phyloP scores from a whole-genome alignment of 331 rosid genomes.

The Pyracantha coccinea region DNA sequence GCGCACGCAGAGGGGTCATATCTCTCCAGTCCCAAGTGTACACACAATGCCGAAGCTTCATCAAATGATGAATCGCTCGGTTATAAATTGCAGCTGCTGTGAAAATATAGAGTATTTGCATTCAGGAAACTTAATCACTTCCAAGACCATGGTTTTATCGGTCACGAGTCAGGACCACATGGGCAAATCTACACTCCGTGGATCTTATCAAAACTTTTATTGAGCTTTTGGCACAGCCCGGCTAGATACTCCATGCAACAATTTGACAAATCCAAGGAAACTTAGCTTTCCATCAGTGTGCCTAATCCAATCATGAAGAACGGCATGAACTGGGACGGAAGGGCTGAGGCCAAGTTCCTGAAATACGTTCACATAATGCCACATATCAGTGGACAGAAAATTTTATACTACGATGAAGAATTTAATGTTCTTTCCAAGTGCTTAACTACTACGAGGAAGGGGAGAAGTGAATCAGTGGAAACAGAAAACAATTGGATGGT shows the following conservation, averaged over 20 bases:
- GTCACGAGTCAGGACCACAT: conserved; percentile 14
- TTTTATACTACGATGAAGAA: not conserved
- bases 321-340: conserved; percentile 84
- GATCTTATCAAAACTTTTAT: conserved; percentile 21
- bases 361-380: not conserved
- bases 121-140: conserved; percentile 1
- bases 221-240: conserved; percentile 49
- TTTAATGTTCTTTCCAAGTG: not conserved
- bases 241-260: conserved; percentile 72
- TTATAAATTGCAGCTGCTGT: conserved; percentile 9
- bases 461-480: not conserved
- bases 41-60: conserved; percentile 4
- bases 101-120: conserved; percentile 5
- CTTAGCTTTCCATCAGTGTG: conserved; percentile 89
- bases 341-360: conserved; percentile 96
- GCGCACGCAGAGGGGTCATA: conserved; percentile 4
- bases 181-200: conserved; percentile 20
- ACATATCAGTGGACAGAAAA: not conserved
- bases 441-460: not conserved
- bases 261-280: conserved; percentile 81
- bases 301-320: conserved; percentile 93
- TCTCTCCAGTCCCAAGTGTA: conserved; percentile 18
- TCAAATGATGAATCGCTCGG: conserved; percentile 12
- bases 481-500: not conserved
- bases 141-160: conserved; percentile 12